Conservation (phyloP, 2,329 filamentous ascomycete species). For the Teratosphaeria destructans region DNA sequence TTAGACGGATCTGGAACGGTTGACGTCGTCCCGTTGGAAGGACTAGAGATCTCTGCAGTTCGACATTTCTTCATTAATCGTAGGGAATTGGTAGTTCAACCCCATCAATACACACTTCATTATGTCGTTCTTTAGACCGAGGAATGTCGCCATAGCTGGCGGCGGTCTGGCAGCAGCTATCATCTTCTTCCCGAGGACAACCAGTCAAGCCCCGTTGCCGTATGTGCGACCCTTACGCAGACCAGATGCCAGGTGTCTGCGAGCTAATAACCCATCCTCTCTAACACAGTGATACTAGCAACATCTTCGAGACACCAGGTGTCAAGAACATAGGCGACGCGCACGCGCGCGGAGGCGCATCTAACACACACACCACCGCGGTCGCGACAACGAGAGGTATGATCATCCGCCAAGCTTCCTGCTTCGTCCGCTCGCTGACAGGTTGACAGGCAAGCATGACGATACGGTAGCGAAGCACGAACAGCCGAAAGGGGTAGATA, state of each 20-base stretch:
- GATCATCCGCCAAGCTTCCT: background rate
- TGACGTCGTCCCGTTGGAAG: background rate
- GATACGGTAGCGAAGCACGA: constrained; percentile 14
- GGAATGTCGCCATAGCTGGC: constrained; percentile 22
- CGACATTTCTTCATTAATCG: background rate
- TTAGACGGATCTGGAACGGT: background rate
- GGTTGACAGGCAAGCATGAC: constrained; percentile 14
- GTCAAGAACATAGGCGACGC: constrained; percentile 25
- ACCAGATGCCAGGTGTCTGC: background rate
- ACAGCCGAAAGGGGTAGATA: constrained; percentile 22
- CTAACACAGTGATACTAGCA: constrained; percentile 8
- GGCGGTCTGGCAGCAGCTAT: constrained; percentile 16
- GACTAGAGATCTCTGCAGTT: background rate
- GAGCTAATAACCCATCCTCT: background rate
- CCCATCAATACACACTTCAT: constrained; percentile 2
- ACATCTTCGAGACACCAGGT: constrained; percentile 25
- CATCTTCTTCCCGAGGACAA: constrained; percentile 15
- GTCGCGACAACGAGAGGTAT: constrained; percentile 25
- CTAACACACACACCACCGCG: constrained; percentile 24
- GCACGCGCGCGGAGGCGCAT: constrained; percentile 25
- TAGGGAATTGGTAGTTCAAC: background rate
- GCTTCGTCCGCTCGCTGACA: background rate
- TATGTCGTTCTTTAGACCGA: constrained; percentile 19
- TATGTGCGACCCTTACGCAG: background rate
- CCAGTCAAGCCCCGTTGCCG: constrained; percentile 1